Conservation (phyloP, 108 stramenopile genomes). For the Skeletonema potamos region DNA sequence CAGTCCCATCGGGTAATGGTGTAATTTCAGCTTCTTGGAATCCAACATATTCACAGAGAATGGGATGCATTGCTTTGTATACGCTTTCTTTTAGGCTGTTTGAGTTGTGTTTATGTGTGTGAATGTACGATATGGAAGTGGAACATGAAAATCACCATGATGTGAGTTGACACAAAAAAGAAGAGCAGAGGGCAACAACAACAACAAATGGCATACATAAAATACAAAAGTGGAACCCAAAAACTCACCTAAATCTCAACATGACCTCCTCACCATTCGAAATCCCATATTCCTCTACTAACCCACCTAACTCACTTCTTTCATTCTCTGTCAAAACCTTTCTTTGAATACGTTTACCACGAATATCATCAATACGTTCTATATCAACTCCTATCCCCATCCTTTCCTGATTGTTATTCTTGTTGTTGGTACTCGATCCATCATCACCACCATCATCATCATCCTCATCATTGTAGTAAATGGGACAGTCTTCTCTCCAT, state of each 20-base stretch:
- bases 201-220: neutral
- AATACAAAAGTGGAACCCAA: too few species aligned
- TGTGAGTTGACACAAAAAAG: neutral
- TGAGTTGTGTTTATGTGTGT: neutral
- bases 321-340: slow-evolving; percentile 72
- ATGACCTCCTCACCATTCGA: slow-evolving; percentile 75
- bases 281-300: slow-evolving; percentile 48
- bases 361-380: slow-evolving; percentile 52
- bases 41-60: slow-evolving; percentile 79
- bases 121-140: neutral
- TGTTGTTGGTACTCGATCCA: too few species aligned
- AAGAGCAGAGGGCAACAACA: neutral
- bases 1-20: slow-evolving; percentile 76
- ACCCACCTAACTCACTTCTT: slow-evolving; percentile 49
- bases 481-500: slow-evolving; percentile 29
- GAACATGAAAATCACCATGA: neutral
- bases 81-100: slow-evolving; percentile 76
- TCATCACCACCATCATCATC: too few species aligned
- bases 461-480: slow-evolving; percentile 15
- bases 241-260: slow-evolving; percentile 68
- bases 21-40: slow-evolving; percentile 84
- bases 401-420: neutral
- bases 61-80: slow-evolving; percentile 86
- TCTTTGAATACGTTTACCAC: slow-evolving; percentile 53
- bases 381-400: slow-evolving; percentile 77